Evolutionary conservation across 331 rosid genomes (phyloP).

Genomic region (Erythrophleum ivorense): DNA sequence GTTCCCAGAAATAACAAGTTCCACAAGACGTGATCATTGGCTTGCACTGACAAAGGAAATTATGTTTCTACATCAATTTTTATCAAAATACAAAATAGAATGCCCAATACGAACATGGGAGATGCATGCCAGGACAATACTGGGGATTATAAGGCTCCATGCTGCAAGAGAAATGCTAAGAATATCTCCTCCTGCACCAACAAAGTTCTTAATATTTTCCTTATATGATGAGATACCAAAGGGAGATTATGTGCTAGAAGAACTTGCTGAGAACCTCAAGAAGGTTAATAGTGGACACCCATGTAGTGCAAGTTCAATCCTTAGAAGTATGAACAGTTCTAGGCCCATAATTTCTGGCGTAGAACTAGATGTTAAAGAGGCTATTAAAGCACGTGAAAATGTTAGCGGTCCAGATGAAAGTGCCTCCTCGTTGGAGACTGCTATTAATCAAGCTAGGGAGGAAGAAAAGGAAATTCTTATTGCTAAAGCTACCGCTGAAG

Average conservation of each 20-base stretch:
- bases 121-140: constrained; percentile 87
- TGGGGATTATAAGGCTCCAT: constrained; percentile 82
- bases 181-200: constrained; percentile 86
- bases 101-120: constrained; percentile 71
- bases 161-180: constrained; percentile 94
- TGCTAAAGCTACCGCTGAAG: constrained; percentile 83
- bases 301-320: constrained; percentile 72
- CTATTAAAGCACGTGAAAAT: constrained; percentile 30
- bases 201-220: constrained; percentile 82
- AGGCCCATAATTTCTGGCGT: constrained; percentile 40
- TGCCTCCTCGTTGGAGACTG: constrained; percentile 55
- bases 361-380: constrained; percentile 41
- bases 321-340: constrained; percentile 58
- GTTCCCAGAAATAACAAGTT: constrained; percentile 94
- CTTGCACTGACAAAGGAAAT: constrained; percentile 80
- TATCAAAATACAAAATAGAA: constrained; percentile 56
- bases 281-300: constrained; percentile 54
- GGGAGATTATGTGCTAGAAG: constrained; percentile 83
- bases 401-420: constrained; percentile 41
- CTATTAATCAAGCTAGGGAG: constrained; percentile 73
- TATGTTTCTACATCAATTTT: constrained; percentile 70
- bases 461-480: constrained; percentile 74
- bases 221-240: constrained; percentile 83
- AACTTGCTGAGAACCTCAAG: constrained; percentile 77
- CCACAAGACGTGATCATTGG: constrained; percentile 97